Conservation (phyloP, 1,284 basidiomycete genomes). For the Neotropicomus parvogracilis region DNA sequence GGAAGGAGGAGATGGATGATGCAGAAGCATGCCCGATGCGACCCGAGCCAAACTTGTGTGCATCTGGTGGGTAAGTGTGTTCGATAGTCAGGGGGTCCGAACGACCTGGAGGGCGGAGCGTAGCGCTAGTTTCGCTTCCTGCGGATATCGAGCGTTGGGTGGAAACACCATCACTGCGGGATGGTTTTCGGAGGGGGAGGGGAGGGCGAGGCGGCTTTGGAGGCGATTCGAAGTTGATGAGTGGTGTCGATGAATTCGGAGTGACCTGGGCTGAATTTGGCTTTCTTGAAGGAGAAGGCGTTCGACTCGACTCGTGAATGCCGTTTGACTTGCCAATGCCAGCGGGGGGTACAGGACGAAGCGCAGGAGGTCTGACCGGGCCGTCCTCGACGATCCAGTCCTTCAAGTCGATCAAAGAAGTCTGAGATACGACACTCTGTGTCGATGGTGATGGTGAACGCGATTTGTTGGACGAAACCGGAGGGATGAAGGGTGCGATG, state of each 20-base stretch:
- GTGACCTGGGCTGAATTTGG: not conserved
- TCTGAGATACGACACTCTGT: slow-evolving; percentile 50
- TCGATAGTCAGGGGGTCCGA: slow-evolving; percentile 49
- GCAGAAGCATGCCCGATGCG: slow-evolving; percentile 50
- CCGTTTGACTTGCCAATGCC: slow-evolving; percentile 25
- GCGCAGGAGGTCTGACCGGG: slow-evolving; percentile 29
- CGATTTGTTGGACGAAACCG: slow-evolving; percentile 32
- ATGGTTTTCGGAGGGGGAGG: slow-evolving; percentile 64
- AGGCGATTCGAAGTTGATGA: slow-evolving; percentile 56
- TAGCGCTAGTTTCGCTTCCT: slow-evolving; percentile 16
- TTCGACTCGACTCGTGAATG: slow-evolving; percentile 25
- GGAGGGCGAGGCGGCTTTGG: slow-evolving; percentile 43
- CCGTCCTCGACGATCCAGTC: slow-evolving; percentile 74
- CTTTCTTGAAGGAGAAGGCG: slow-evolving; percentile 22
- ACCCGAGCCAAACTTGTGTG: slow-evolving; percentile 35
- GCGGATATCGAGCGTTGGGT: slow-evolving; percentile 30
- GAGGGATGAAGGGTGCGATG: slow-evolving; percentile 31
- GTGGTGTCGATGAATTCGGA: slow-evolving; percentile 34
- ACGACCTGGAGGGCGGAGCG: slow-evolving; percentile 34
- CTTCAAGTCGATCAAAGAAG: slow-evolving; percentile 67
- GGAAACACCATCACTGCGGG: slow-evolving; percentile 36
- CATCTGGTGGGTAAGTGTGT: slow-evolving; percentile 51
- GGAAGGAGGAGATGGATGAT: slow-evolving; percentile 75
- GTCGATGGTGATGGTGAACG: slow-evolving; percentile 56
- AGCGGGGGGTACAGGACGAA: slow-evolving; percentile 16